Evolutionary conservation across 805 yeast species (phyloP).

Genomic region (Ogataea chonburiensis): DNA sequence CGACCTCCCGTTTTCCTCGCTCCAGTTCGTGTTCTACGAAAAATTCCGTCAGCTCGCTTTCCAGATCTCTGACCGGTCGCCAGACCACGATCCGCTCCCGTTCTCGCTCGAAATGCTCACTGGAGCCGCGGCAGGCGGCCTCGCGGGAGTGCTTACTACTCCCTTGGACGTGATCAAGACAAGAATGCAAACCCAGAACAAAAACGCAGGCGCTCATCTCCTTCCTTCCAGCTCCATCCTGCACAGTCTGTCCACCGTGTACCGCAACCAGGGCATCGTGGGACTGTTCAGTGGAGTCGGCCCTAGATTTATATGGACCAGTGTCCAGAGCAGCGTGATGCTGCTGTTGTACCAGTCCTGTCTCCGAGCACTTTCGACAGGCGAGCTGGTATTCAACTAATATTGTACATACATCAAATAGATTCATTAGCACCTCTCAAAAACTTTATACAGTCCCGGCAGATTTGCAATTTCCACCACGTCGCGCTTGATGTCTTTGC

Average conservation of each 20-base stretch:
- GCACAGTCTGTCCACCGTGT: constrained; percentile 54
- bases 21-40: constrained; percentile 95
- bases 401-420: constrained; percentile 5
- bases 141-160: constrained; percentile 86
- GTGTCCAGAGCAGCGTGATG: constrained; percentile 93
- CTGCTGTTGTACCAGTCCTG: constrained; percentile 80
- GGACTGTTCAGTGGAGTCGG: constrained; percentile 95
- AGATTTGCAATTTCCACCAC: constrained; percentile 85
- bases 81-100: constrained; percentile 38
- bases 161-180: constrained; percentile 93
- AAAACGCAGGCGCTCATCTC: constrained; percentile 22
- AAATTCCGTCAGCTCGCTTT: constrained; percentile 66
- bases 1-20: constrained; percentile 93
- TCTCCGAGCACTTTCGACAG: constrained; percentile 47
- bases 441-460: constrained; percentile 87
- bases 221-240: constrained; percentile 45
- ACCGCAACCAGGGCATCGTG: constrained; percentile 67
- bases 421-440: constrained; percentile 73
- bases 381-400: constrained; percentile 20
- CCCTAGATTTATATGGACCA: constrained; percentile 95
- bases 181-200: constrained; percentile 81
- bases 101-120: constrained; percentile 67
- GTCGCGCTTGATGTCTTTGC: constrained; percentile 48
- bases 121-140: constrained; percentile 95
- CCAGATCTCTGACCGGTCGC: constrained; percentile 30